These are phyloP conservation scores for Phytophthora constricta DNA, from an alignment of 352 stramenopile genomes.

Conservation along the genomic window DNA sequence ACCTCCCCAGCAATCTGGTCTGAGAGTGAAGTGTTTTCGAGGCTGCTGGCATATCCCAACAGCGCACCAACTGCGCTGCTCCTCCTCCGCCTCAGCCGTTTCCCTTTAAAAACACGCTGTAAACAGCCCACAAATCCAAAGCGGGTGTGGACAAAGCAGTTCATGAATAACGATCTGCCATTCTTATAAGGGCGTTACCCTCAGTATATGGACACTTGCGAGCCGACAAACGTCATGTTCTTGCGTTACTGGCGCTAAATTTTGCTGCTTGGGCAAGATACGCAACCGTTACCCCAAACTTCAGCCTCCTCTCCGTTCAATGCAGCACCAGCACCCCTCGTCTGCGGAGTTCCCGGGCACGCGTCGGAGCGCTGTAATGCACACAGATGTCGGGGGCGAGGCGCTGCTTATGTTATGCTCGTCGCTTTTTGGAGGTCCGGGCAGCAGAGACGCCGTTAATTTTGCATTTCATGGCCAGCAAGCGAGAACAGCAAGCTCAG, in stretches of 20 bases:
- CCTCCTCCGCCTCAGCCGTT: neutral
- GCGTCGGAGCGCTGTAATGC: neutral
- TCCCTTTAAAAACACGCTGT: neutral
- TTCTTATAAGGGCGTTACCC: neutral
- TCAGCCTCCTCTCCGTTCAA: no score
- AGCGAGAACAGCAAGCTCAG: neutral
- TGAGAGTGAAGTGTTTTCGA: no score
- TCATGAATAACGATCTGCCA: neutral
- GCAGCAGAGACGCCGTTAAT: neutral
- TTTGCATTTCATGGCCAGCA: neutral
- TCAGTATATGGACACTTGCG: no score
- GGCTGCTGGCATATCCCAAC: neutral
- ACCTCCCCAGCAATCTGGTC: no score
- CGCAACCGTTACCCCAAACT: no score
- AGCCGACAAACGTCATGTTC: no score
- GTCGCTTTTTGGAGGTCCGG: neutral
- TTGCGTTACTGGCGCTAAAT: no score
- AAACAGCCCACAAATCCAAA: neutral
- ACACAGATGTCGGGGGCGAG: neutral
- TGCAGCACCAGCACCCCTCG: no score
- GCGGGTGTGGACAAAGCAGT: neutral
- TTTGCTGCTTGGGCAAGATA: no score
- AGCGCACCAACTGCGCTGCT: no score
- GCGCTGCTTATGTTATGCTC: neutral
- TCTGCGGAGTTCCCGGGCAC: no score